Evolutionary conservation across 2,329 filamentous ascomycete genomes (phyloP).

Genomic region (Aspergillus quadricinctus): DNA sequence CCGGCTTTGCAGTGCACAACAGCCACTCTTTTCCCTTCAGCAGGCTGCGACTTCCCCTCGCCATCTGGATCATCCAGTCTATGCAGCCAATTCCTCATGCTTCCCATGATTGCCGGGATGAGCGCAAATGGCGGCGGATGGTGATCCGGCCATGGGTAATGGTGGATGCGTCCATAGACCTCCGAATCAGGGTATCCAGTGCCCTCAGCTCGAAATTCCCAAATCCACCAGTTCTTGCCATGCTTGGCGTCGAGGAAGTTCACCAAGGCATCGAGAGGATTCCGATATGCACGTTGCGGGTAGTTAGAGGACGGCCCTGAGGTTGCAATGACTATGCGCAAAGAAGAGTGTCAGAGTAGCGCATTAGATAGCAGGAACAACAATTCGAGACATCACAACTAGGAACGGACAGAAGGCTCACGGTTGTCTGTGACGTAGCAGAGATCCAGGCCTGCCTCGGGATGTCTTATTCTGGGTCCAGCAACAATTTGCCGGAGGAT

Average conservation of each 20-base stretch:
- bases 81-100: slow-evolving; percentile 84
- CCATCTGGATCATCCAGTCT: slow-evolving; percentile 27
- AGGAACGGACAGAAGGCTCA: slow-evolving; percentile 17
- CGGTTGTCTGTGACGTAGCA: slow-evolving; percentile 89
- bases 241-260: slow-evolving; percentile 84
- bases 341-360: not conserved
- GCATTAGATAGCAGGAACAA: not conserved
- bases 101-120: slow-evolving; percentile 82
- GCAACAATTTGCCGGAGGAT: slow-evolving; percentile 88
- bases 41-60: slow-evolving; percentile 19
- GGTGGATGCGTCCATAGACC: slow-evolving; percentile 77
- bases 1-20: slow-evolving; percentile 98
- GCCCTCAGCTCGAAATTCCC: slow-evolving; percentile 96
- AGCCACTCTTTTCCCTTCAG: slow-evolving; percentile 59
- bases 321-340: slow-evolving; percentile 56
- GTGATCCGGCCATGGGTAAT: slow-evolving; percentile 96
- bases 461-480: slow-evolving; percentile 75
- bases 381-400: not conserved
- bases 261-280: slow-evolving; percentile 82
- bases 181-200: slow-evolving; percentile 91
- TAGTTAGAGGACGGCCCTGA: slow-evolving; percentile 88
- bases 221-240: slow-evolving; percentile 82
- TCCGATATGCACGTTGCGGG: slow-evolving; percentile 88
- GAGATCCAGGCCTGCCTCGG: slow-evolving; percentile 84
- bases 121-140: slow-evolving; percentile 91